Evolutionary conservation across 2,329 filamentous ascomycete genomes (phyloP).

Genomic region (Rasamsonia emersonii): DNA sequence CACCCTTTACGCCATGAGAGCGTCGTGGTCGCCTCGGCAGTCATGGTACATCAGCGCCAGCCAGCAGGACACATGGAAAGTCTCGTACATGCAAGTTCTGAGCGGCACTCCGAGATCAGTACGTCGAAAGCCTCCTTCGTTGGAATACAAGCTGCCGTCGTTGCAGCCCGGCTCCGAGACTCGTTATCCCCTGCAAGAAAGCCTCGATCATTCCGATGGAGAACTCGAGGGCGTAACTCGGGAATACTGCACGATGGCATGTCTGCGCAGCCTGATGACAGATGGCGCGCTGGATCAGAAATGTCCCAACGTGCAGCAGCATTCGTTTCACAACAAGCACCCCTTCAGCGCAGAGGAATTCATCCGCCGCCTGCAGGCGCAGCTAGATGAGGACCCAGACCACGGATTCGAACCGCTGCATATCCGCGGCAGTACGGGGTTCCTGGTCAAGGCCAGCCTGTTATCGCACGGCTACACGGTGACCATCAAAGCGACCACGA

Average conservation of each 20-base stretch:
- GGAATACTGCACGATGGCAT: constrained; percentile 16
- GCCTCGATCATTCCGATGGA: no score
- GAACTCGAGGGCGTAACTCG: constrained; percentile 9
- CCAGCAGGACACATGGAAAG: no score
- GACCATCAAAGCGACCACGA: constrained; percentile 18
- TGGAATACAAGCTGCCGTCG: no score
- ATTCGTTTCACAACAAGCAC: constrained; percentile 14
- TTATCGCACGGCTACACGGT: constrained; percentile 20
- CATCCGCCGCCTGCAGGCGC: constrained; percentile 11
- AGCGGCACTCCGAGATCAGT: no score
- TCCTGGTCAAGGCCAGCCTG: constrained; percentile 20
- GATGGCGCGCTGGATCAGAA: constrained; percentile 13
- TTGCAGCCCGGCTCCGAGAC: no score
- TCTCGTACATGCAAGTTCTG: no score
- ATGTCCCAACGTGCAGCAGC: constrained; percentile 30
- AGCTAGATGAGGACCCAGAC: constrained; percentile 12
- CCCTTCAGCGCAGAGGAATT: constrained; percentile 12
- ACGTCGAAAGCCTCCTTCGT: no score
- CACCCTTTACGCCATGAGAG: constrained; percentile 20
- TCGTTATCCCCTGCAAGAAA: no score
- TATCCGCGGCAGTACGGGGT: constrained; percentile 17
- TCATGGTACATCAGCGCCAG: no score
- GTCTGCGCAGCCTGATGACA: constrained; percentile 14
- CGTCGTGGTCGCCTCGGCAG: constrained; percentile 7
- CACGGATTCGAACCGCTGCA: constrained; percentile 17